A percentile compares a stretch with the other conserved stretches of the same genome.
phyloP scores from a whole-genome alignment of 805 yeast species.

The Suhomyces faveliae region DNA sequence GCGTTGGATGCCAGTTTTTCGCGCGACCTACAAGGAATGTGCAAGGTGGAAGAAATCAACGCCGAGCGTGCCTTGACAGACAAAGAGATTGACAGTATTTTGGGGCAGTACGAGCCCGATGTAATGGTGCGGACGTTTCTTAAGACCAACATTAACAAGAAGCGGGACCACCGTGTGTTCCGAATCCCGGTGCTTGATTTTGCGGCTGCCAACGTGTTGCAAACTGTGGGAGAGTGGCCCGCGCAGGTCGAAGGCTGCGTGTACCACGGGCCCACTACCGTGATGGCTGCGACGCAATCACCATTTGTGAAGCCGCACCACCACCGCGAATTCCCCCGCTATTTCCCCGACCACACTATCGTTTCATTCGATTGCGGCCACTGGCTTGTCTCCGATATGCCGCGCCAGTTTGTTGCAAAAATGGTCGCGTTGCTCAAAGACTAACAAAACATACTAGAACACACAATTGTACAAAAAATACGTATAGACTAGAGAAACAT shows the following conservation, averaged over 20 bases:
- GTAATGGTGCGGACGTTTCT: slow-evolving; percentile 35
- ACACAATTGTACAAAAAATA: too few relatives aligned
- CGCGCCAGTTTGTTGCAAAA: slow-evolving; percentile 23
- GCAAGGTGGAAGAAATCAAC: slow-evolving; percentile 27
- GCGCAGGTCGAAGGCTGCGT: slow-evolving; percentile 16
- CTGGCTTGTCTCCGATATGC: slow-evolving; percentile 42
- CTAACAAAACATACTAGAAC: too few relatives aligned
- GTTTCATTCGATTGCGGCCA: slow-evolving; percentile 32
- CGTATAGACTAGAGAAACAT: too few relatives aligned
- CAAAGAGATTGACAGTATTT: slow-evolving; percentile 18
- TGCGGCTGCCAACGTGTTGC: slow-evolving; percentile 20
- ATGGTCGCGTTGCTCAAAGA: slow-evolving; percentile 1
- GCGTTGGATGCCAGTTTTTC: slow-evolving; percentile 35
- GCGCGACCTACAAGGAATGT: slow-evolving; percentile 39
- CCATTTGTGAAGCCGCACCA: slow-evolving; percentile 37
- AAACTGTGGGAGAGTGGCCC: slow-evolving; percentile 35
- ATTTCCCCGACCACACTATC: slow-evolving; percentile 21
- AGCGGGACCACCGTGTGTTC: slow-evolving; percentile 27
- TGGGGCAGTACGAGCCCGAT: slow-evolving; percentile 25
- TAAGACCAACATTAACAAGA: slow-evolving; percentile 35
- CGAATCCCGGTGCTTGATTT: slow-evolving; percentile 30
- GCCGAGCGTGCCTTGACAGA: slow-evolving; percentile 1
- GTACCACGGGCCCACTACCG: slow-evolving; percentile 36
- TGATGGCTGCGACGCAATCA: slow-evolving; percentile 46
- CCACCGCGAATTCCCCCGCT: slow-evolving; percentile 19